phyloP scores from a whole-genome alignment of 345 rosid species.

The Salix arbutifolia region DNA sequence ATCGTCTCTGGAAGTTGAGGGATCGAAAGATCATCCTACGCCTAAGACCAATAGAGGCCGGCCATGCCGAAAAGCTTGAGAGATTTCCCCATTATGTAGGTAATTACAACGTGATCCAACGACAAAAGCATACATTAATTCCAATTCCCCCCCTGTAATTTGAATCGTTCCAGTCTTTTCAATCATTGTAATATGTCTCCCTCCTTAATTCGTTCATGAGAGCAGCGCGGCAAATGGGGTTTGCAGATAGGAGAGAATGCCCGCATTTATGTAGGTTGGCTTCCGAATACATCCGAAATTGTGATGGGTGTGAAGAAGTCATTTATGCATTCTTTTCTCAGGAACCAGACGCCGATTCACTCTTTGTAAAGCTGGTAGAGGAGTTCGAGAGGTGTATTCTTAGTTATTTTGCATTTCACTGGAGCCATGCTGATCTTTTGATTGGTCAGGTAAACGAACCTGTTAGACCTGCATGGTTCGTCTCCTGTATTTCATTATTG shows the following conservation, averaged over 20 bases:
- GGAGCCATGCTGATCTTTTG: slow-evolving; percentile 63
- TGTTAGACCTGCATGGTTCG: not conserved
- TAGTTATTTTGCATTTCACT: slow-evolving; percentile 78
- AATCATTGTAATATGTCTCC: not conserved
- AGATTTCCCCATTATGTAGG: slow-evolving; percentile 80
- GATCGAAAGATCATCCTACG: slow-evolving; percentile 64
- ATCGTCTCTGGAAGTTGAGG: slow-evolving; percentile 40
- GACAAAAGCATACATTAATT: not conserved
- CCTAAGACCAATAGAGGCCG: slow-evolving; percentile 36
- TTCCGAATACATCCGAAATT: slow-evolving; percentile 45
- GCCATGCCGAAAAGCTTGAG: slow-evolving; percentile 52
- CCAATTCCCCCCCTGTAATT: not conserved
- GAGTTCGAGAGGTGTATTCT: slow-evolving; percentile 84
- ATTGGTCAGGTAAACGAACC: slow-evolving; percentile 47
- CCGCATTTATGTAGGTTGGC: slow-evolving; percentile 70
- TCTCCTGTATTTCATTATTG: not conserved
- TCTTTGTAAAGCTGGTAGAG: slow-evolving; percentile 55
- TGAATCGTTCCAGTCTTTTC: too few relatives aligned
- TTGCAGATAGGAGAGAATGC: slow-evolving; percentile 58
- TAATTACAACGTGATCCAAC: slow-evolving; percentile 9
- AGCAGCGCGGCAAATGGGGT: slow-evolving; percentile 83
- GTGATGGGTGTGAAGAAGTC: slow-evolving; percentile 54
- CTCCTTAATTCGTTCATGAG: not conserved
- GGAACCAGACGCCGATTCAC: slow-evolving; percentile 51
- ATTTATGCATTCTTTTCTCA: slow-evolving; percentile 46